Conservation (phyloP, 2,329 filamentous ascomycete species). For the Periconia sp. region DNA sequence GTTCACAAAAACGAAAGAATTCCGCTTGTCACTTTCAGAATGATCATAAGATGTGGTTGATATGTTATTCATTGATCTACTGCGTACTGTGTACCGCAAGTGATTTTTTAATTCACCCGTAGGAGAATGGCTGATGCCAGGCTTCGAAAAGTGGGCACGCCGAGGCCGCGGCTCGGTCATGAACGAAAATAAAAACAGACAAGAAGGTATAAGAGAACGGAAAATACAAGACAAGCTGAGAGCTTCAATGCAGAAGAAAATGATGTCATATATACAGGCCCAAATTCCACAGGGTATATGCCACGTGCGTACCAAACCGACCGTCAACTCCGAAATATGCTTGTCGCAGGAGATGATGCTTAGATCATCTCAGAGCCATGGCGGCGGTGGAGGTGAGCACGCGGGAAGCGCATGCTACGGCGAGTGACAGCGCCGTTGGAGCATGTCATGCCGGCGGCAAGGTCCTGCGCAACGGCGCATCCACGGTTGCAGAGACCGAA, state of each 20-base stretch:
- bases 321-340: constrained; percentile 32
- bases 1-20: too few relatives aligned
- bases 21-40: too few relatives aligned
- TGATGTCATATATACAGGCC: not conserved
- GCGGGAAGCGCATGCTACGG: constrained; percentile 24
- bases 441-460: constrained; percentile 52
- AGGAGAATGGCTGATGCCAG: constrained; percentile 3
- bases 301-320: not conserved
- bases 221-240: not conserved
- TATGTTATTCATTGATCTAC: too few relatives aligned
- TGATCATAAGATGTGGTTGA: too few relatives aligned
- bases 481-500: constrained; percentile 55
- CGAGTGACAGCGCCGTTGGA: constrained; percentile 38
- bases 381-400: constrained; percentile 37
- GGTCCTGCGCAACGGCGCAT: constrained; percentile 47
- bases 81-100: too few relatives aligned
- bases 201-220: not conserved
- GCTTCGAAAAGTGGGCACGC: constrained; percentile 13
- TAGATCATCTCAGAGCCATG: constrained; percentile 26
- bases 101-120: too few relatives aligned
- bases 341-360: constrained; percentile 10
- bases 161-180: constrained; percentile 7
- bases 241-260: not conserved
- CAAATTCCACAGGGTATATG: constrained; percentile 1
- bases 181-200: constrained; percentile 16